phyloP scores from a whole-genome alignment of 2,329 filamentous ascomycete genomes.

The Pseudogymnoascus sp. region DNA sequence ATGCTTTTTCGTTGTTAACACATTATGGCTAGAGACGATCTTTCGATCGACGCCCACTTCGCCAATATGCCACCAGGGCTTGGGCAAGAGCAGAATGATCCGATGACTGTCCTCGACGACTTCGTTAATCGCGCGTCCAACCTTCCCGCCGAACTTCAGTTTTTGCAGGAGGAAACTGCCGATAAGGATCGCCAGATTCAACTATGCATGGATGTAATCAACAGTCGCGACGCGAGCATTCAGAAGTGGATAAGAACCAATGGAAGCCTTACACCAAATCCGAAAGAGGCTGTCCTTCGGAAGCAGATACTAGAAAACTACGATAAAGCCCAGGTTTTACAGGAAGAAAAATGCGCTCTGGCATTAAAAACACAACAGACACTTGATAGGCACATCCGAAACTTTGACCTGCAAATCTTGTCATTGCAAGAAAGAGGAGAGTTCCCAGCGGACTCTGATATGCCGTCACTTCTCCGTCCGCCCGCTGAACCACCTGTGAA shows the following conservation, averaged over 20 bases:
- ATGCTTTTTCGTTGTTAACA: slow-evolving; percentile 40
- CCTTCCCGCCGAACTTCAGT: slow-evolving; percentile 71
- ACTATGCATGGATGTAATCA: slow-evolving; percentile 59
- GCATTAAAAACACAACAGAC: slow-evolving; percentile 53
- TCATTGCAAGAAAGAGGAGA: slow-evolving; percentile 52
- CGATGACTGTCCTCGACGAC: slow-evolving; percentile 65
- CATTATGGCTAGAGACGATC: slow-evolving; percentile 63
- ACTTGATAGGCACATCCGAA: slow-evolving; percentile 54
- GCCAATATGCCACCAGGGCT: slow-evolving; percentile 39
- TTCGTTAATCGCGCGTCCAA: slow-evolving; percentile 69
- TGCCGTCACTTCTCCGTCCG: slow-evolving; percentile 53
- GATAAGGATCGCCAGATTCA: slow-evolving; percentile 68
- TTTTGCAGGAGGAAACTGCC: slow-evolving; percentile 73
- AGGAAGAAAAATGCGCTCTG: slow-evolving; percentile 65
- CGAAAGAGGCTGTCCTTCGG: slow-evolving; percentile 62
- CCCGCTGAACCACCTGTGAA: slow-evolving; percentile 36
- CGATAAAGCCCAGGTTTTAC: slow-evolving; percentile 58
- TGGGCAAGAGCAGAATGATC: slow-evolving; percentile 52
- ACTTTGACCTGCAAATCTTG: slow-evolving; percentile 55
- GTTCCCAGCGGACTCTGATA: slow-evolving; percentile 41
- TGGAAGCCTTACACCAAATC: slow-evolving; percentile 63
- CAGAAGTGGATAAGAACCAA: slow-evolving; percentile 76
- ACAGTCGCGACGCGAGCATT: slow-evolving; percentile 62
- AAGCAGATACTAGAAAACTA: slow-evolving; percentile 60
- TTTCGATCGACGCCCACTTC: slow-evolving; percentile 53